Percentiles rank a stretch among this genome's conserved stretches.
Conservation (phyloP, 2,329 filamentous ascomycete species). For the Esteya vermicola region DNA sequence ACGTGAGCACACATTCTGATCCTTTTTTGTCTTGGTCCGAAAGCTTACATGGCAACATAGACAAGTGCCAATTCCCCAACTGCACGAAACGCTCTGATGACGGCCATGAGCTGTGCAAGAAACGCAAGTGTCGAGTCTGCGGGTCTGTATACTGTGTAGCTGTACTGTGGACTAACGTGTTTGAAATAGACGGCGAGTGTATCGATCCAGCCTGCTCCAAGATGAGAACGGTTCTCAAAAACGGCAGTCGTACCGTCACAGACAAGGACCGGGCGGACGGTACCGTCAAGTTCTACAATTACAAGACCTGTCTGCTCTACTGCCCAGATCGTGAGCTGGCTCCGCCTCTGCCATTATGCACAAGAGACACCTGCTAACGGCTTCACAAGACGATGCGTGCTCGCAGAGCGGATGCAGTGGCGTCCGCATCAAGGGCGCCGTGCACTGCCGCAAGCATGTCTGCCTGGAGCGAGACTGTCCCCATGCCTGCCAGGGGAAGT, state of each 20-base stretch:
- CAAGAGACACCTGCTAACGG: not conserved
- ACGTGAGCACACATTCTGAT: too few species aligned
- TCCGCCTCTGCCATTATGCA: not conserved
- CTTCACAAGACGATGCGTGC: not conserved
- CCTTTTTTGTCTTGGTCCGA: too few species aligned
- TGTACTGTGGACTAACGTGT: not conserved
- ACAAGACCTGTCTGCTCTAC: constrained; percentile 3
- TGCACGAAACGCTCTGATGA: constrained; percentile 2
- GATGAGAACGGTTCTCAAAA: not conserved
- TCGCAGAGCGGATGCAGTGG: constrained; percentile 1
- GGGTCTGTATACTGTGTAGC: not conserved
- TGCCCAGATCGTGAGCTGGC: constrained; percentile 4
- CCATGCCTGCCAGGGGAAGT: not conserved
- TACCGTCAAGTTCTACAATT: constrained; percentile 5
- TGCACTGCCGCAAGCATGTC: constrained; percentile 7
- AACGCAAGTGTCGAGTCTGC: constrained; percentile 1
- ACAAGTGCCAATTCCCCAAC: not conserved
- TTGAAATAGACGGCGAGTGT: constrained; percentile 7
- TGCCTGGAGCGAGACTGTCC: constrained; percentile 7
- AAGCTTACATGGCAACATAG: not conserved
- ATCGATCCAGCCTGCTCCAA: not conserved
- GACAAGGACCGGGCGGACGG: constrained; percentile 3
- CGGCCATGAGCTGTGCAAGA: constrained; percentile 6
- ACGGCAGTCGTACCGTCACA: not conserved
- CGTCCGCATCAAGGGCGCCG: constrained; percentile 1